A percentile compares a stretch with the other conserved stretches of the same genome.
phyloP scores from a whole-genome alignment of 1,139 yeast genomes.

The Yueomyces sp. region DNA sequence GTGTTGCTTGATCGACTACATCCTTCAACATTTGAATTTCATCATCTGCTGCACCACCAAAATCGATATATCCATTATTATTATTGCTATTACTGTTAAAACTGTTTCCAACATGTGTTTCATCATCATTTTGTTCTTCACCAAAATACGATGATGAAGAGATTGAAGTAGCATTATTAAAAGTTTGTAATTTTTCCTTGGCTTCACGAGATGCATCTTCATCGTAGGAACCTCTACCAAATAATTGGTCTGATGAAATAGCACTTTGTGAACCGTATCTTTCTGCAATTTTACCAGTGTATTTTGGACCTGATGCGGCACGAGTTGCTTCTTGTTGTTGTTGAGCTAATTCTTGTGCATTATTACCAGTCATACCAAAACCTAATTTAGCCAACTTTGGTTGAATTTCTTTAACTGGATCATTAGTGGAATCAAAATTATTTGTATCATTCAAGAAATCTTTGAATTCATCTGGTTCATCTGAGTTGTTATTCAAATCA shows the following conservation, averaged over 20 bases:
- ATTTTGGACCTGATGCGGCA: conserved; percentile 30
- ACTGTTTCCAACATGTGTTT: conserved; percentile 14
- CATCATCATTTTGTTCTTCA: conserved; percentile 34
- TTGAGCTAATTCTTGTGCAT: conserved; percentile 29
- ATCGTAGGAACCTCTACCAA: conserved; percentile 81
- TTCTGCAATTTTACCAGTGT: conserved; percentile 60
- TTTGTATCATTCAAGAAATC: conserved; percentile 3
- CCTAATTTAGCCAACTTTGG: conserved; percentile 71
- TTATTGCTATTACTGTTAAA: conserved; percentile 8
- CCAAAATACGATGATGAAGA: conserved; percentile 91
- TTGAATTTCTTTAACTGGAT: conserved; percentile 44
- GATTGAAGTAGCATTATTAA: conserved; percentile 78
- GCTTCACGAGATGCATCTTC: conserved; percentile 74
- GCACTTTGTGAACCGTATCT: conserved; percentile 87
- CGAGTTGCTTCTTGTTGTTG: conserved; percentile 29
- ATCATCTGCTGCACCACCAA: conserved; percentile 50
- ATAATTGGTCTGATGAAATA: conserved; percentile 87
- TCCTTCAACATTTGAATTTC: conserved; percentile 81
- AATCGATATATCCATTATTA: conserved; percentile 37
- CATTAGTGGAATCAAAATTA: conserved; percentile 4
- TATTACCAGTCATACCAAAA: conserved; percentile 66
- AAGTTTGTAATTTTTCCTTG: conserved; percentile 56
- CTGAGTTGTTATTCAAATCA: conserved; percentile 6
- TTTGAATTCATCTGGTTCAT: conserved; percentile 6
- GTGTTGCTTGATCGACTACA: conserved; percentile 92